A percentile compares a stretch with the other conserved stretches of the same genome.
Conservation (phyloP, 1,139 yeast species). For the Debaryomycetaceae sp. region DNA sequence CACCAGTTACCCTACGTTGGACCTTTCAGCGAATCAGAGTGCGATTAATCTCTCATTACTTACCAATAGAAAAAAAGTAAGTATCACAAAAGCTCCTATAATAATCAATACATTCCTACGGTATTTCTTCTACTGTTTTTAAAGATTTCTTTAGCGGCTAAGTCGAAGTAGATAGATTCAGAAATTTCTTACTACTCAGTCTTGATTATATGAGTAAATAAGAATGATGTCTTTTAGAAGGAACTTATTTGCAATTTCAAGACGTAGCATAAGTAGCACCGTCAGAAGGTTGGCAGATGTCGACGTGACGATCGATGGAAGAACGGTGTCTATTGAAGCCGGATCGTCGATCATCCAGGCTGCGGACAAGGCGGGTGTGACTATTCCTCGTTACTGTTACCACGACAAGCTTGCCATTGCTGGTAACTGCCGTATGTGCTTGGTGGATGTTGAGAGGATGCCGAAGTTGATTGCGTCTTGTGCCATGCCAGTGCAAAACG, state of each 20-base stretch:
- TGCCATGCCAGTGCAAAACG: slow-evolving; percentile 87
- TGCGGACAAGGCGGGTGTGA: slow-evolving; percentile 86
- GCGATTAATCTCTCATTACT: slow-evolving; percentile 23
- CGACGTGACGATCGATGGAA: slow-evolving; percentile 75
- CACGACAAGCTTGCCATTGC: slow-evolving; percentile 90
- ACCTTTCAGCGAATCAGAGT: slow-evolving; percentile 31
- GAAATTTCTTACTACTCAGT: background rate
- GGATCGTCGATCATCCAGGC: slow-evolving; percentile 90
- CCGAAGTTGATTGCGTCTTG: slow-evolving; percentile 90
- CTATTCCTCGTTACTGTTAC: slow-evolving; percentile 86
- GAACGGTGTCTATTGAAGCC: slow-evolving; percentile 73
- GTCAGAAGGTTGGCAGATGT: slow-evolving; percentile 52
- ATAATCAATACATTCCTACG: background rate
- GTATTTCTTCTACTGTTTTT: background rate
- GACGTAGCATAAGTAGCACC: slow-evolving; percentile 29
- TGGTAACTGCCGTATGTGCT: slow-evolving; percentile 95
- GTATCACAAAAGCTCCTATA: slow-evolving; percentile 6
- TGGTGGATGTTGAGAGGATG: slow-evolving; percentile 86
- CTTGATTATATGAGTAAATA: background rate
- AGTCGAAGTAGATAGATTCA: background rate
- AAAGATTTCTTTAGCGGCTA: background rate
- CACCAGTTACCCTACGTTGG: slow-evolving; percentile 10
- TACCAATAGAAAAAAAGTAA: slow-evolving; percentile 5
- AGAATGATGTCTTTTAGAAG: slow-evolving; percentile 19
- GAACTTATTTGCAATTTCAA: slow-evolving; percentile 23